phyloP scores from a whole-genome alignment of 2,329 filamentous ascomycete genomes.

The Fusarium sacchari region DNA sequence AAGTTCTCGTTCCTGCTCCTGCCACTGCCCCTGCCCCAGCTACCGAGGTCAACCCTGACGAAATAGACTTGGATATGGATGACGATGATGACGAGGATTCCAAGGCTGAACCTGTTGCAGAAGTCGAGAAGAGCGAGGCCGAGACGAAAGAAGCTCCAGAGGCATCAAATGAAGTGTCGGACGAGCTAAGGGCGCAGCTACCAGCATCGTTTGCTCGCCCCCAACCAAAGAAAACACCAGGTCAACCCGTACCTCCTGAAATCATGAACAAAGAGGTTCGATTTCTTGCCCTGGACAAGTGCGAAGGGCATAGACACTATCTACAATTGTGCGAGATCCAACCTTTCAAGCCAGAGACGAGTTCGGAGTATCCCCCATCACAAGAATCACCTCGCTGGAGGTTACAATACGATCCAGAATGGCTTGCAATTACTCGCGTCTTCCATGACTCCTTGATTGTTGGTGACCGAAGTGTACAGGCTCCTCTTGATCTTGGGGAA shows the following conservation, averaged over 20 bases:
- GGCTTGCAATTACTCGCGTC: slow-evolving; percentile 90
- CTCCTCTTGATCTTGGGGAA: slow-evolving; percentile 73
- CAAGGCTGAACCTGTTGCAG: neutral
- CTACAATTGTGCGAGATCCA: slow-evolving; percentile 78
- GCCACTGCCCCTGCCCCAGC: slow-evolving; percentile 1
- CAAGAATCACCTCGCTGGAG: slow-evolving; percentile 57
- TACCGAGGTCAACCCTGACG: slow-evolving; percentile 66
- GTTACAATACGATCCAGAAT: slow-evolving; percentile 89
- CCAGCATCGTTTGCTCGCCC: slow-evolving; percentile 76
- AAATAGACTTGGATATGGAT: slow-evolving; percentile 76
- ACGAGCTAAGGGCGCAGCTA: slow-evolving; percentile 76
- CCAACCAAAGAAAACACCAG: slow-evolving; percentile 55
- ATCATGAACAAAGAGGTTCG: slow-evolving; percentile 83
- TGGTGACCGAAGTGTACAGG: slow-evolving; percentile 65
- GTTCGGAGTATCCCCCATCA: slow-evolving; percentile 29
- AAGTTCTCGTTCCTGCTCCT: neutral
- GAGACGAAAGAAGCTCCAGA: slow-evolving; percentile 15
- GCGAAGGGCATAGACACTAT: slow-evolving; percentile 80
- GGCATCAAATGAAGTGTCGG: slow-evolving; percentile 57
- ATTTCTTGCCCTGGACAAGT: slow-evolving; percentile 94
- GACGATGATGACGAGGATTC: slow-evolving; percentile 54
- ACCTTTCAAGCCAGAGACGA: slow-evolving; percentile 53
- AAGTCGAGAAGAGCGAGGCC: neutral
- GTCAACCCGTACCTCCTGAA: slow-evolving; percentile 72
- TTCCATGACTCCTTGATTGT: slow-evolving; percentile 75